Percentiles rank a stretch among this genome's conserved stretches.
Evolutionary conservation across 257 asterid species (phyloP).

Genomic region (Solanum peruvianum): DNA sequence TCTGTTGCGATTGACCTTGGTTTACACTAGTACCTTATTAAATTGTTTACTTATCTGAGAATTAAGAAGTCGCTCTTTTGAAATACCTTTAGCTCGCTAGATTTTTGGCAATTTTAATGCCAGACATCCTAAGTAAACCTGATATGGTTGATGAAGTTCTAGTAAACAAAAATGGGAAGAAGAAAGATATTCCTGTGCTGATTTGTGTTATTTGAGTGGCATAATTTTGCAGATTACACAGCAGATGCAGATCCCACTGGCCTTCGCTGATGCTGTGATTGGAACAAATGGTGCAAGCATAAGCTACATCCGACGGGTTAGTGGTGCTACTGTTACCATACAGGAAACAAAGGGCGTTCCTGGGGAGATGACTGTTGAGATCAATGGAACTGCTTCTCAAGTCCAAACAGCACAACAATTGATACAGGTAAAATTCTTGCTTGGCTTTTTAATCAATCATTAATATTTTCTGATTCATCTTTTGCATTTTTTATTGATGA

Average conservation of each 20-base stretch:
- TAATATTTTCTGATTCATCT: background rate
- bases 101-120: background rate
- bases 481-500: background rate
- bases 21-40: background rate
- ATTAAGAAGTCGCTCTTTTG: background rate
- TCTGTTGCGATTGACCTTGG: background rate
- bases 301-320: conserved; percentile 83
- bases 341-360: conserved; percentile 95
- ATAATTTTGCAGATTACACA: conserved; percentile 48
- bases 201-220: background rate
- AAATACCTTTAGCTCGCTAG: background rate
- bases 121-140: background rate
- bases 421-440: conserved; percentile 55
- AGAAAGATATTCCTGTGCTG: background rate
- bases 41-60: background rate
- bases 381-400: conserved; percentile 86
- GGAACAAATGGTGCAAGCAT: conserved; percentile 88
- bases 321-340: conserved; percentile 91
- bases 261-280: conserved; percentile 94
- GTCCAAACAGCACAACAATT: conserved; percentile 91
- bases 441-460: background rate
- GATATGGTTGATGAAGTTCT: background rate
- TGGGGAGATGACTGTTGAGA: conserved; percentile 95
- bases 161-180: background rate
- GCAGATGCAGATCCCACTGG: conserved; percentile 81